These are phyloP conservation scores for Penicillium bialowiezense DNA, from an alignment of 495 filamentous ascomycete genomes.

Conservation along the genomic window DNA sequence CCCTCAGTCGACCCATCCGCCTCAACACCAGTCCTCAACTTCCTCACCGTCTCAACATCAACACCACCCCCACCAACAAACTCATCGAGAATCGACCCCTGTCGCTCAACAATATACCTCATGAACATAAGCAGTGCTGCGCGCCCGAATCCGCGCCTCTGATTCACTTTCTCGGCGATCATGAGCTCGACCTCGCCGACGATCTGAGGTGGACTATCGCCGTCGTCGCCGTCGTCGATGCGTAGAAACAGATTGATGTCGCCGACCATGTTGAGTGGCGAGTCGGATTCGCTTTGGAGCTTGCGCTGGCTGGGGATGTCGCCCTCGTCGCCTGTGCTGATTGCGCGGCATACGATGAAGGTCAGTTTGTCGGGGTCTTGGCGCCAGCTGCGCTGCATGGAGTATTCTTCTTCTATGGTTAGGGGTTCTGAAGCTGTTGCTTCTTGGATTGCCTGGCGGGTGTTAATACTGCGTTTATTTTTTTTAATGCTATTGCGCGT, in stretches of 20 bases:
- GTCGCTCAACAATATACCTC: slow-evolving; percentile 53
- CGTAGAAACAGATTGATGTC: slow-evolving; percentile 85
- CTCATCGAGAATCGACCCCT: slow-evolving; percentile 55
- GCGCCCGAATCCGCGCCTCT: slow-evolving; percentile 63
- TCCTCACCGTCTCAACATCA: slow-evolving; percentile 13
- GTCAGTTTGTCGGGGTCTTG: slow-evolving; percentile 57
- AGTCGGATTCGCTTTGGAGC: slow-evolving; percentile 45
- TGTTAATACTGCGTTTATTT: too few relatives aligned
- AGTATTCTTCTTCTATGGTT: slow-evolving; percentile 73
- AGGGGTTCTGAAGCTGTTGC: slow-evolving; percentile 83
- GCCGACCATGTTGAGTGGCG: slow-evolving; percentile 64
- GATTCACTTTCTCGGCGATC: slow-evolving; percentile 63
- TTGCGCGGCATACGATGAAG: slow-evolving; percentile 41
- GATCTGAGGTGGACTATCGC: slow-evolving; percentile 36
- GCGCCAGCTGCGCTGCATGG: slow-evolving; percentile 83
- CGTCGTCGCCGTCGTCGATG: slow-evolving; percentile 43
- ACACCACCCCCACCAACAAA: slow-evolving; percentile 38
- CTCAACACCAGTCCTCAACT: slow-evolving; percentile 15
- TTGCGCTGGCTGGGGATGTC: slow-evolving; percentile 8
- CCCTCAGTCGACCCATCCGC: slow-evolving; percentile 10
- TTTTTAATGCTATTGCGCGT: too few relatives aligned
- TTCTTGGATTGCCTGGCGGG: slow-evolving; percentile 68
- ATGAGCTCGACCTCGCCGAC: slow-evolving; percentile 85
- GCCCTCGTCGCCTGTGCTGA: background rate
- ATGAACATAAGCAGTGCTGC: slow-evolving; percentile 67